Conservation (phyloP, 2,329 filamentous ascomycete species). For the Ascochyta rabiei region DNA sequence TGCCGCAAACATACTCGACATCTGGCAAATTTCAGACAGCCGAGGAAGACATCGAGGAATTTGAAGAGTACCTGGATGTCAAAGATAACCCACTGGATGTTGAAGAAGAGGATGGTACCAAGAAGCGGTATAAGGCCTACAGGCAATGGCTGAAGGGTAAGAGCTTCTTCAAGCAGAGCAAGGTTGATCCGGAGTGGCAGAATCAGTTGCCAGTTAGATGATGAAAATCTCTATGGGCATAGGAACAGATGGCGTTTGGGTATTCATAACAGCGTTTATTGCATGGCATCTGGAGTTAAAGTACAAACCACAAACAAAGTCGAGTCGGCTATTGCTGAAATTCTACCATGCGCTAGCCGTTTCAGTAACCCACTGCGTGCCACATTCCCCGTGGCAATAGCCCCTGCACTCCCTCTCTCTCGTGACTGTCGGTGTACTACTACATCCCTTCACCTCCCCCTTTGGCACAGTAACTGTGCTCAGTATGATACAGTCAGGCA, state of each 20-base stretch:
- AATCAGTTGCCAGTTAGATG: conserved; percentile 42
- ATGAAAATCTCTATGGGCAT: background rate
- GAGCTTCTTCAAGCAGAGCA: conserved; percentile 89
- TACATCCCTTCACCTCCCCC: conserved; percentile 17
- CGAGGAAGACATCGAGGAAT: conserved; percentile 73
- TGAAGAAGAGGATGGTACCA: conserved; percentile 80
- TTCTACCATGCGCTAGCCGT: conserved; percentile 21
- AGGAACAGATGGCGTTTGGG: background rate
- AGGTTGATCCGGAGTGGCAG: conserved; percentile 58
- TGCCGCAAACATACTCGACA: conserved; percentile 12
- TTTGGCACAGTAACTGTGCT: conserved; percentile 20
- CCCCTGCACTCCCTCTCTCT: conserved; percentile 16
- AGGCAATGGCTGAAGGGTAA: conserved; percentile 93
- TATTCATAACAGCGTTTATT: background rate
- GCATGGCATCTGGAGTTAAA: background rate
- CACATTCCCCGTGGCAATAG: conserved; percentile 22
- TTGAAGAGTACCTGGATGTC: conserved; percentile 76
- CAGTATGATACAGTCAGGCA: conserved; percentile 20
- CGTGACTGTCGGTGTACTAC: conserved; percentile 19
- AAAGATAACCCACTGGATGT: conserved; percentile 87
- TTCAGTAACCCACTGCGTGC: conserved; percentile 25
- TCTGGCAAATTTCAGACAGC: conserved; percentile 54
- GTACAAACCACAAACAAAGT: background rate
- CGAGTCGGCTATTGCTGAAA: background rate
- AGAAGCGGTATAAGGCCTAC: conserved; percentile 97